Evolutionary conservation across 306 rosid genomes (phyloP).

Genomic region (Trifolium pratense): DNA sequence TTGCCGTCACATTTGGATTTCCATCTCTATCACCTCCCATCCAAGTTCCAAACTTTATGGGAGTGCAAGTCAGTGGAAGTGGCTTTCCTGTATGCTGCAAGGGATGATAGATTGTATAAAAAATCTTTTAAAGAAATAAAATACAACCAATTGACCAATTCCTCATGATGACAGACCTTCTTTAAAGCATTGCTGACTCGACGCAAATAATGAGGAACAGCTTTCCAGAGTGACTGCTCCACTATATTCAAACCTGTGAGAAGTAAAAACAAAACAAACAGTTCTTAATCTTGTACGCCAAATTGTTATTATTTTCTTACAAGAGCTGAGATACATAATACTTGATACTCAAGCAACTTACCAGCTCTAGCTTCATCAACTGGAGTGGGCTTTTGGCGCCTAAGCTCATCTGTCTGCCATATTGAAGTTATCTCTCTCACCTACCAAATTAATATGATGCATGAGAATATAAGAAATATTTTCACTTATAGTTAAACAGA

Average conservation of each 20-base stretch:
- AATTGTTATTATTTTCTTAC: conserved; percentile 20
- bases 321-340: conserved; percentile 35
- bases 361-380: conserved; percentile 99
- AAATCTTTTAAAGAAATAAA: conserved; percentile 26
- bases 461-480: conserved; percentile 31
- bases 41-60: conserved; percentile 95
- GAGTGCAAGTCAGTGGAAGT: conserved; percentile 92
- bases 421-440: conserved; percentile 95
- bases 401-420: conserved; percentile 97
- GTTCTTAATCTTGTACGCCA: conserved; percentile 4
- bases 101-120: conserved; percentile 9
- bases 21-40: conserved; percentile 99
- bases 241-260: conserved; percentile 83
- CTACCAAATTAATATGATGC: conserved; percentile 51
- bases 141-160: conserved; percentile 37
- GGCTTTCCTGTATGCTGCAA: conserved; percentile 90
- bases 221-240: conserved; percentile 98
- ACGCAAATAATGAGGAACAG: conserved; percentile 93
- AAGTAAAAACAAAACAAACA: conserved; percentile 32
- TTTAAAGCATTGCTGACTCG: conserved; percentile 93
- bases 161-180: conserved; percentile 62
- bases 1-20: conserved; percentile 91
- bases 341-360: conserved; percentile 41
- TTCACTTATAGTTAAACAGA: conserved; percentile 29
- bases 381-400: conserved; percentile 92